A percentile compares a stretch with the other conserved stretches of the same genome.
These are phyloP conservation scores for Xerocomus brunneocitrinus DNA, from an alignment of 768 basidiomycete species.

Conservation along the genomic window DNA sequence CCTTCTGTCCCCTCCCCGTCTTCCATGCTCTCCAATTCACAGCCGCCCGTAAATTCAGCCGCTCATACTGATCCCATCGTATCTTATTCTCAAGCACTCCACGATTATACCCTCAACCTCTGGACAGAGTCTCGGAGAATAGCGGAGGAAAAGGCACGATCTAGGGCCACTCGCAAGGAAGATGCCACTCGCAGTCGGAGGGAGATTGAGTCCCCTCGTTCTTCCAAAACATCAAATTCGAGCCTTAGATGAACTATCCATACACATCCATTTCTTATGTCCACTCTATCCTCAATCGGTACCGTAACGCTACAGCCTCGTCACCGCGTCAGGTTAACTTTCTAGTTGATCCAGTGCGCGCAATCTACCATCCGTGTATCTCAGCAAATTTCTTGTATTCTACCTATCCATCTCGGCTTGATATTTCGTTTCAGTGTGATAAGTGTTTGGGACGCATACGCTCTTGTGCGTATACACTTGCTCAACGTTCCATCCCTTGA, in stretches of 20 bases:
- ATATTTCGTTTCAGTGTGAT: constrained; percentile 2
- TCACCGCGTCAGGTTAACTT: constrained; percentile 11
- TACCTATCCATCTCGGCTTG: constrained; percentile 3
- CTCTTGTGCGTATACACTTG: constrained; percentile 12
- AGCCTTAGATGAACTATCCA: constrained; percentile 12
- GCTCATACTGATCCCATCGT: constrained; percentile 35
- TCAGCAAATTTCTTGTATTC: constrained; percentile 14
- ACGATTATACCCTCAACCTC: constrained; percentile 61
- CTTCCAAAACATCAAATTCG: constrained; percentile 6
- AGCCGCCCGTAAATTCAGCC: constrained; percentile 3
- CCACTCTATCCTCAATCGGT: constrained; percentile 11
- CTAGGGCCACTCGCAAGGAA: constrained; percentile 25
- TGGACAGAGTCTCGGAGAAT: constrained; percentile 63
- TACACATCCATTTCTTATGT: constrained; percentile 2
- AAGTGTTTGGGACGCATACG: constrained; percentile 1
- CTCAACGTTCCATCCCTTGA: not conserved
- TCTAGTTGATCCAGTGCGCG: constrained; percentile 12
- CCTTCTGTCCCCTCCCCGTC: constrained; percentile 8
- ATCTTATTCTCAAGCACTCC: constrained; percentile 59
- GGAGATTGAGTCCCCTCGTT: constrained; percentile 13
- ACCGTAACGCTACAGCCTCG: constrained; percentile 4
- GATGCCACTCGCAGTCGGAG: constrained; percentile 24
- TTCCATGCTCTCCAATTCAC: constrained; percentile 16
- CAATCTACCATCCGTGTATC: constrained; percentile 10
- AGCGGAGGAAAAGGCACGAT: constrained; percentile 47